These are phyloP conservation scores for Brassica balearica DNA, from an alignment of 441 rosid species.

Conservation along the genomic window DNA sequence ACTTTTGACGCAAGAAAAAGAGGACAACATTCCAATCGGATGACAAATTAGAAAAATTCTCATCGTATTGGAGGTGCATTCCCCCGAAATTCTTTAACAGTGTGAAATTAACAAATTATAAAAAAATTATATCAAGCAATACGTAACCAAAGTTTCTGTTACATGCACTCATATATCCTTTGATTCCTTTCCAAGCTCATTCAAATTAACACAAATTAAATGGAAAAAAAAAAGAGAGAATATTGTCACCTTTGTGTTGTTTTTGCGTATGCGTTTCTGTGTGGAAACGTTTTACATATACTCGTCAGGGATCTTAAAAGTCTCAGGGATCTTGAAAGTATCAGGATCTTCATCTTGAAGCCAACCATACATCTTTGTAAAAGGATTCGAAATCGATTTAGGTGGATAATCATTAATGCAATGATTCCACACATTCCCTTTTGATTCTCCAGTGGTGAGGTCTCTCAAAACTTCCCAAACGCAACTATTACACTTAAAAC, in stretches of 20 bases:
- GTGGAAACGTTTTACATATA: conserved; percentile 30
- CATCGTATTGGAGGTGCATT: conserved; percentile 34
- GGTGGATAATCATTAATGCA: conserved; percentile 77
- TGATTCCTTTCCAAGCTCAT: conserved; percentile 12
- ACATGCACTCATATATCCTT: conserved; percentile 24
- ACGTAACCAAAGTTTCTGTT: conserved; percentile 30
- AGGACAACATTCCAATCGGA: conserved; percentile 34
- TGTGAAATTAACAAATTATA: conserved; percentile 32
- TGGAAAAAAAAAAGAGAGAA: conserved; percentile 23
- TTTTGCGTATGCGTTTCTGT: conserved; percentile 31
- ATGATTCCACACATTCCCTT: conserved; percentile 74
- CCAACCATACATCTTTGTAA: conserved; percentile 88
- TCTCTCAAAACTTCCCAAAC: conserved; percentile 93
- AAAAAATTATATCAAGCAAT: neutral
- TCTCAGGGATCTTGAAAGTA: conserved; percentile 54
- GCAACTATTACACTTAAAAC: conserved; percentile 97
- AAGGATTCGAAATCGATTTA: conserved; percentile 61
- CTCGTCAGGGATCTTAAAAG: conserved; percentile 29
- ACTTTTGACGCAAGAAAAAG: conserved; percentile 15
- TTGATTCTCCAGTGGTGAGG: conserved; percentile 42
- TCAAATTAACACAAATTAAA: neutral
- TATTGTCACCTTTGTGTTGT: conserved; percentile 40
- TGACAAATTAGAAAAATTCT: conserved; percentile 23
- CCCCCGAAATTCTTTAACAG: conserved; percentile 19
- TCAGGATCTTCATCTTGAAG: conserved; percentile 68